Evolutionary conservation across 1,284 basidiomycete genomes (phyloP), one percentile per base, ranked within the genome.

Genomic region (Ceratobasidium sp.): DNA sequence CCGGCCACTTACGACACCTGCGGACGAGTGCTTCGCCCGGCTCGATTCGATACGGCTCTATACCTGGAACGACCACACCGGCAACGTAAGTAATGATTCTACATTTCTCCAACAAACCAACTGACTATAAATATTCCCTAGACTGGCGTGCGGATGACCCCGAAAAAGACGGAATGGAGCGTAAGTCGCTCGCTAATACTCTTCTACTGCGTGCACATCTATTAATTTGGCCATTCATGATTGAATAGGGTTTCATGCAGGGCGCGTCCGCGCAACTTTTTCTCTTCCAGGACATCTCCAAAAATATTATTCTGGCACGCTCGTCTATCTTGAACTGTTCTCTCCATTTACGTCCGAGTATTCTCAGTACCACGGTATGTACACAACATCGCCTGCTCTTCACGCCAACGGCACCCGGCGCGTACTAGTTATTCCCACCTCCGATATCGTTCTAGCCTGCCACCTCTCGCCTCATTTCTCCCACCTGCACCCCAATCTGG

Each of bases 301-400:
- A 5, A 14, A 41, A 5, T 8, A 18, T 8, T 59, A 14, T 21
- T 11, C 57, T 35, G 14, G 14, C 26, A 16, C 18, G 21, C 21
- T 59, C 32, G 57, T 59, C 26, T 59, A 21, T 13, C 30, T 59
- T 4, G 57, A 59, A 26, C n/a, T 59, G n/a, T 59, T 59, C 35
- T 28, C 16, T 0, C 32, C 32, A 1, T 59, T 59, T n/a, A 11
- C 35, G 3, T 16, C 38, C 57, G 9, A 30, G 2, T 26, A 8
- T 28, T 59, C 57, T 5, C 38, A n/a, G 1, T 18, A 14, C 23
- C 57, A 59, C 23, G n/a, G 57, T 0, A 41, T 59, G 35, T 38
- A 23, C 21, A 14, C 35, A n/a, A 18, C 38, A 7, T 41, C 14
- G 9, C 57, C 18, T 14, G 18, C 4, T 4, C 4, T 7, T 4